Evolutionary conservation across 306 rosid species (phyloP), one percentile per base, ranked within the genome.

Genomic region (Vigna radiata): DNA sequence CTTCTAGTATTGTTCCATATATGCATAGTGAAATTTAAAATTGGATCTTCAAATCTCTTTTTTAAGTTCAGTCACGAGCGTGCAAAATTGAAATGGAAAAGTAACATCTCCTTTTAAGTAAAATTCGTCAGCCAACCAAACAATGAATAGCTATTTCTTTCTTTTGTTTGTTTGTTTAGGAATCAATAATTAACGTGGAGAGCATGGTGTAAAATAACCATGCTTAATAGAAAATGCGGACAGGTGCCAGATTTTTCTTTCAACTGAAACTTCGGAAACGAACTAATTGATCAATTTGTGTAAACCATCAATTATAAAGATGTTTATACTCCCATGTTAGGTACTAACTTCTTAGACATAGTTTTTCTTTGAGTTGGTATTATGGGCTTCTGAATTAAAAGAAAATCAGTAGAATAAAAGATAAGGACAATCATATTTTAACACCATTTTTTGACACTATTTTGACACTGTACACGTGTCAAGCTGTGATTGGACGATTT

Each of bases 1-100:
- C n/a, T 65, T 82, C 49, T 33, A 62, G 46, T 48, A 69, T 53
- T 37, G 25, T 72, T 70, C 68, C 69, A 37, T 29, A 59, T 7
- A 44, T 55, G 56, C 37, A 62, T 9, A 7, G 62, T 13, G 44
- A 53, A 61, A 68, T 54, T 39, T 47, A 63, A 33, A 85, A 69
- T 29, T 27, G 16, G 23, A 49, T 58, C 43, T 21, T 47, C 54
- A 49, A 48, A 17, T 60, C 56, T 62, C 47, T 9, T 4, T 41
- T 53, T 49, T 23, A 37, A 21, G 43, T 27, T 33, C 69, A 15
- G 63, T 39, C 66, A 77, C 16, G 37, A 23, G 29, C 3, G 8
- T 50, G 66, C 17, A 31, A 21, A 67, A 9, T 47, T 43, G 47
- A 60, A 75, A 23, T 16, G 25, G 13, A 60, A 68, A 59, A 61